Conservation (phyloP, 169 alveolate genomes). For the Plasmodium gallinaceum region DNA sequence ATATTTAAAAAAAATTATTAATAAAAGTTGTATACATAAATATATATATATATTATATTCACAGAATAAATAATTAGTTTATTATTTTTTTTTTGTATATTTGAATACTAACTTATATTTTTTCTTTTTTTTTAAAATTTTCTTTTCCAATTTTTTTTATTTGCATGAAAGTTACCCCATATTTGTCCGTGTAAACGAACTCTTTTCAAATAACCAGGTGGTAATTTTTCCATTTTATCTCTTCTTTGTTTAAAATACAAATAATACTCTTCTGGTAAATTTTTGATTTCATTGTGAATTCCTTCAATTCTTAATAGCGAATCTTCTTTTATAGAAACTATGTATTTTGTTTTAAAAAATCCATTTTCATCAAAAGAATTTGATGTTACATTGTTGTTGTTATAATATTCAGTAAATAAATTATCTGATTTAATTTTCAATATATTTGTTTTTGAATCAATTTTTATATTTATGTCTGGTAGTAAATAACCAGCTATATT, state of each 20-base stretch:
- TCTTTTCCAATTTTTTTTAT: slow-evolving; percentile 68
- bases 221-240: slow-evolving; percentile 73
- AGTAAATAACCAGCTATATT: slow-evolving; percentile 65
- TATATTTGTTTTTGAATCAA: slow-evolving; percentile 39
- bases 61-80: neutral
- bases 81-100: neutral
- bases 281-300: slow-evolving; percentile 29
- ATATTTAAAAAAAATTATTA: no score
- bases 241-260: slow-evolving; percentile 50
- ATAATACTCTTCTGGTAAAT: slow-evolving; percentile 62
- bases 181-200: slow-evolving; percentile 66
- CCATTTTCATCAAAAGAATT: slow-evolving; percentile 53
- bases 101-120: neutral
- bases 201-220: slow-evolving; percentile 72
- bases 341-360: slow-evolving; percentile 69
- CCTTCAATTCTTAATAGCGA: slow-evolving; percentile 56
- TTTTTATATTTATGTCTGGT: slow-evolving; percentile 58
- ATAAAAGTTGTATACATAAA: neutral
- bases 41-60: neutral
- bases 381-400: slow-evolving; percentile 24
- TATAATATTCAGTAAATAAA: slow-evolving; percentile 67
- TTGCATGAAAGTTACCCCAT: slow-evolving; percentile 77
- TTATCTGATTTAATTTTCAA: slow-evolving; percentile 59
- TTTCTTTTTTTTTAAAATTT: slow-evolving; percentile 26
- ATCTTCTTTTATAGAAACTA: slow-evolving; percentile 38